A percentile compares a stretch with the other conserved stretches of the same genome.
Evolutionary conservation across 331 rosid species (phyloP).

Genomic region (Erythrophleum ivorense): DNA sequence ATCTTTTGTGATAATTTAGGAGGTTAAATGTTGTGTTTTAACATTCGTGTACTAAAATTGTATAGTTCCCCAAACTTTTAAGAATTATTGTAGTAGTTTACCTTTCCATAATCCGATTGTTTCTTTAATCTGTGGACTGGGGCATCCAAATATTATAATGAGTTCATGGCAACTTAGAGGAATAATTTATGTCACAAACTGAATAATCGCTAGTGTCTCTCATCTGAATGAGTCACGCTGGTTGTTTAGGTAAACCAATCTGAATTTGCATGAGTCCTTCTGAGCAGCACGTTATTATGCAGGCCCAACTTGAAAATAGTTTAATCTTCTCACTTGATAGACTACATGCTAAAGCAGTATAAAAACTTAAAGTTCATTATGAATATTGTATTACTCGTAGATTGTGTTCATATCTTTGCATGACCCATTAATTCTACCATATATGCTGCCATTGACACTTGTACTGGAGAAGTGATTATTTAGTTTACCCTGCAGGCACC

Average conservation of each 20-base stretch:
- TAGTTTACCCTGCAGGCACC: slow-evolving; percentile 59
- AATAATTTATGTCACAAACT: background rate
- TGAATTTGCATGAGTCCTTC: background rate
- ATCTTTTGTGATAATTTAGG: too few species aligned
- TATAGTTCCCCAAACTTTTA: background rate
- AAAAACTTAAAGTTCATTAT: background rate
- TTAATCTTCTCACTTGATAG: background rate
- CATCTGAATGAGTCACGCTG: background rate
- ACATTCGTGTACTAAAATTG: background rate
- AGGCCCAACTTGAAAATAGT: background rate
- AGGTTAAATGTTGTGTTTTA: background rate
- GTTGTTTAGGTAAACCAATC: background rate
- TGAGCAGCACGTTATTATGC: background rate
- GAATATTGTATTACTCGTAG: background rate
- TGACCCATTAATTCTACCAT: background rate
- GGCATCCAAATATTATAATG: background rate
- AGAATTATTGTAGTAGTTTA: background rate
- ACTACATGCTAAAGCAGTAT: background rate
- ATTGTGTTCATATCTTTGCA: background rate
- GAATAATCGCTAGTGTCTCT: background rate
- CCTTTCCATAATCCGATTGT: background rate
- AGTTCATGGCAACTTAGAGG: background rate
- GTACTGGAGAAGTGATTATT: background rate
- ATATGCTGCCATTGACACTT: background rate
- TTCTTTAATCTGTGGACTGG: background rate